These are phyloP conservation scores for Pleurotus tuoliensis DNA, from an alignment of 768 basidiomycete species.

Conservation along the genomic window DNA sequence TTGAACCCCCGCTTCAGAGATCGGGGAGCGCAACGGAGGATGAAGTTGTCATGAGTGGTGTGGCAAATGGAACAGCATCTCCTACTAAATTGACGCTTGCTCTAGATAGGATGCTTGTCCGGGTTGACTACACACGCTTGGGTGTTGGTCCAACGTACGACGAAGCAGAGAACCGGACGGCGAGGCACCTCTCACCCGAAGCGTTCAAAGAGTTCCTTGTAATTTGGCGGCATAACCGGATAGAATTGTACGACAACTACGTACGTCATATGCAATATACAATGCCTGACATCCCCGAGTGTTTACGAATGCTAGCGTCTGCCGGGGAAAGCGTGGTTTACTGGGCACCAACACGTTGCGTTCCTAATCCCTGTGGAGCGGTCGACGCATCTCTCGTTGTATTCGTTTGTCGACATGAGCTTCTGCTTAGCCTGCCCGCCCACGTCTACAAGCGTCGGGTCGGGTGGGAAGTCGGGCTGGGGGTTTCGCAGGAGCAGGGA, in stretches of 20 bases:
- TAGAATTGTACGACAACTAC: slow-evolving; percentile 86
- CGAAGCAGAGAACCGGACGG: slow-evolving; percentile 63
- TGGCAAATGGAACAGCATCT: slow-evolving; percentile 2
- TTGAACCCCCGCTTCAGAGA: slow-evolving; percentile 42
- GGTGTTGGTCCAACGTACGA: slow-evolving; percentile 55
- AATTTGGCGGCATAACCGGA: slow-evolving; percentile 69
- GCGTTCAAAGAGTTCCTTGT: slow-evolving; percentile 84
- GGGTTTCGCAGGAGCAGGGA: slow-evolving; percentile 48
- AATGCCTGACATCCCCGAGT: too few relatives aligned
- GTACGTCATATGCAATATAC: slow-evolving; percentile 35
- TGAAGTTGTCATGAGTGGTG: slow-evolving; percentile 69
- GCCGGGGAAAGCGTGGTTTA: slow-evolving; percentile 67
- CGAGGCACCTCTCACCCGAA: slow-evolving; percentile 56
- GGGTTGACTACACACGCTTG: slow-evolving; percentile 60
- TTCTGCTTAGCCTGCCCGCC: slow-evolving; percentile 74
- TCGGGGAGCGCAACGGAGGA: slow-evolving; percentile 48
- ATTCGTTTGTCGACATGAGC: slow-evolving; percentile 82
- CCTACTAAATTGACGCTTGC: slow-evolving; percentile 12
- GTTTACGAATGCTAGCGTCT: slow-evolving; percentile 29
- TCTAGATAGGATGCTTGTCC: slow-evolving; percentile 87
- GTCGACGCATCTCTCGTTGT: slow-evolving; percentile 72
- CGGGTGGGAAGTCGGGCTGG: slow-evolving; percentile 37
- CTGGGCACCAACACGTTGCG: slow-evolving; percentile 72
- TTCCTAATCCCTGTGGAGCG: slow-evolving; percentile 72
- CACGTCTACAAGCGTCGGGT: slow-evolving; percentile 33